Percentiles rank a stretch among this genome's conserved stretches.
Conservation (phyloP, 2,329 filamentous ascomycete species). For the Daldinia sp. region DNA sequence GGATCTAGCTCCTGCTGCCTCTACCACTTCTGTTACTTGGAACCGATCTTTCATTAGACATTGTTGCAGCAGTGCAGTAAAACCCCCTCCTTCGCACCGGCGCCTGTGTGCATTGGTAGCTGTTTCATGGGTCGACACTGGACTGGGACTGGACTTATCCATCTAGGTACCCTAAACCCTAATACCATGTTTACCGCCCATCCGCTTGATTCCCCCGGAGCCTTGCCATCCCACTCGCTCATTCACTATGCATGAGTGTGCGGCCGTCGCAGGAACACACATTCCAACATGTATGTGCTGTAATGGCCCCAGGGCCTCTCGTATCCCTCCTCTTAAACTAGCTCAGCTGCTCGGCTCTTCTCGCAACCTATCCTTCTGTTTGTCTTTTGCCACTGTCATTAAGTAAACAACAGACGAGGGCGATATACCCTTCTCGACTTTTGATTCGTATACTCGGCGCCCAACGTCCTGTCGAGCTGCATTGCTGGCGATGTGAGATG, state of each 20-base stretch:
- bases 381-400: constrained; percentile 43
- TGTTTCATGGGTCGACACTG: constrained; percentile 50
- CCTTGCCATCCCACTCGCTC: constrained; percentile 33
- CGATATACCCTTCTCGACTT: constrained; percentile 30
- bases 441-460: constrained; percentile 44
- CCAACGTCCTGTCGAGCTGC: constrained; percentile 46
- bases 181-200: constrained; percentile 39
- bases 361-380: constrained; percentile 41
- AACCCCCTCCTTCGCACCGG: constrained; percentile 38
- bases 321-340: constrained; percentile 48
- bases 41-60: constrained; percentile 44
- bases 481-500: constrained; percentile 53
- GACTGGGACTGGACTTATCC: constrained; percentile 25
- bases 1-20: constrained; percentile 34
- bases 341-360: constrained; percentile 35
- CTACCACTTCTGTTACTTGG: constrained; percentile 29
- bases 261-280: constrained; percentile 50
- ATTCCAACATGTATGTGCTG: constrained; percentile 52
- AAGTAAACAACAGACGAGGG: constrained; percentile 41
- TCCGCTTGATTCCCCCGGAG: constrained; percentile 26
- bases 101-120: constrained; percentile 48
- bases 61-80: constrained; percentile 36
- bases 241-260: constrained; percentile 37
- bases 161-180: constrained; percentile 25
- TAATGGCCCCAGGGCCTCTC: constrained; percentile 48